These are phyloP conservation scores for Blastosporella zonata DNA, from an alignment of 1,284 basidiomycete species.

Conservation along the genomic window DNA sequence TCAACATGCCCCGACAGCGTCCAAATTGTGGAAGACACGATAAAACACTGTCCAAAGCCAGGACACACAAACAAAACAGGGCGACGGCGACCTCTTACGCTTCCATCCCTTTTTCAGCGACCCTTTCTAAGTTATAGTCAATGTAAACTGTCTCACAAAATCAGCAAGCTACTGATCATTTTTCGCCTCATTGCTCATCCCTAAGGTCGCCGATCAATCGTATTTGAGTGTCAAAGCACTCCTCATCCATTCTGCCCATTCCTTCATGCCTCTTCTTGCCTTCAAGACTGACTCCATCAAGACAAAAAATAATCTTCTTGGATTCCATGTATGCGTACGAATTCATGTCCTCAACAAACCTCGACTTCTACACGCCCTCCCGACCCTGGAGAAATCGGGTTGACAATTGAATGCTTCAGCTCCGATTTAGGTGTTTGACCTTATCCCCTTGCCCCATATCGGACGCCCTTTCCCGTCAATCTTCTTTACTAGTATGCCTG, in stretches of 20 bases:
- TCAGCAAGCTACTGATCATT: too few species aligned
- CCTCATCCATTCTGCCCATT: too few species aligned
- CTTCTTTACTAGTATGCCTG: neutral
- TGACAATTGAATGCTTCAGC: neutral
- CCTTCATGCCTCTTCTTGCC: too few species aligned
- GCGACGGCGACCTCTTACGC: neutral
- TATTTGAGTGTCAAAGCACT: too few species aligned
- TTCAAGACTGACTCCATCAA: neutral
- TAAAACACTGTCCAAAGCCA: slow-evolving; percentile 68
- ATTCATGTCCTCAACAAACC: neutral
- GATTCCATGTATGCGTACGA: neutral
- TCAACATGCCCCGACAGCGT: slow-evolving; percentile 60
- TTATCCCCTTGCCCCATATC: neutral
- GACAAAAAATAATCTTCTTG: neutral
- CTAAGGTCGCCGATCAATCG: neutral
- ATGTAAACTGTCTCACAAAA: too few species aligned
- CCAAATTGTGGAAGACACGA: slow-evolving; percentile 70
- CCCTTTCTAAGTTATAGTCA: neutral
- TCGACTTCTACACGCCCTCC: neutral
- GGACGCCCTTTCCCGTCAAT: neutral
- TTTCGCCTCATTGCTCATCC: too few species aligned
- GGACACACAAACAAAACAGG: slow-evolving; percentile 58
- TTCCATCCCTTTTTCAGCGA: neutral
- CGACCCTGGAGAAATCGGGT: neutral
- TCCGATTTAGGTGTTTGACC: neutral